Evolutionary conservation across 179 eudicot genomes (phyloP).

Genomic region (Heliamphora pulchella): DNA sequence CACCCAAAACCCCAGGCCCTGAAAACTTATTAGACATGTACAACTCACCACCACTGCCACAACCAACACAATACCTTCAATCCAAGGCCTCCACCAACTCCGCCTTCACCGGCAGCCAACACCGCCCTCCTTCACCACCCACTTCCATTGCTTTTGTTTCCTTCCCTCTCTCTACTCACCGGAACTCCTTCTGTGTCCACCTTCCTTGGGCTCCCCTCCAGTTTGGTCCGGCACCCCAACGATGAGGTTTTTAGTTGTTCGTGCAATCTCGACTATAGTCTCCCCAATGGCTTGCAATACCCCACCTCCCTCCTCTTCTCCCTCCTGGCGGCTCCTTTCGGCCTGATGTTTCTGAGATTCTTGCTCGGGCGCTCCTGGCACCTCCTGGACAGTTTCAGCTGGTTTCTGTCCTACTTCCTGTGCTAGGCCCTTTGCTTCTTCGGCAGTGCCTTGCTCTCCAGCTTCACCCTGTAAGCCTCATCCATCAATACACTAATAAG

Average conservation of each 20-base stretch:
- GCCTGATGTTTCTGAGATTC: conserved; percentile 3
- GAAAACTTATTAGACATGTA: not conserved
- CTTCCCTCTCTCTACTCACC: not conserved
- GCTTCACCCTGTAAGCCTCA: conserved; percentile 3
- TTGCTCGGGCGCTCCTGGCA: conserved; percentile 6
- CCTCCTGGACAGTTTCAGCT: not conserved
- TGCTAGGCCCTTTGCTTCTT: not conserved
- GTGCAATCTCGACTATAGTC: conserved; percentile 66
- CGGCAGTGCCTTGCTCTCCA: not conserved
- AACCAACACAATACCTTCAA: not conserved
- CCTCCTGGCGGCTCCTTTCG: not conserved
- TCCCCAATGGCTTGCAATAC: conserved; percentile 60
- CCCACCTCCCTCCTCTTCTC: conserved; percentile 20
- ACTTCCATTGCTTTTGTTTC: not conserved
- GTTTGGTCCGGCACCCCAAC: conserved; percentile 31
- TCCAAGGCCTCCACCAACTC: not conserved
- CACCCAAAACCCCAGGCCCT: not conserved
- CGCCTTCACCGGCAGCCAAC: not conserved
- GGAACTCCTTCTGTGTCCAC: not conserved
- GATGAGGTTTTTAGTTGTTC: conserved; percentile 46
- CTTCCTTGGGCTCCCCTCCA: not conserved
- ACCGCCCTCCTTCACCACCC: not conserved
- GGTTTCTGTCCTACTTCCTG: no score
- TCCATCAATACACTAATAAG: not conserved
- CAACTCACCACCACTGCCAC: not conserved